phyloP scores from a whole-genome alignment of 2,329 filamentous ascomycete species.

The Trichoderma aggressivum region DNA sequence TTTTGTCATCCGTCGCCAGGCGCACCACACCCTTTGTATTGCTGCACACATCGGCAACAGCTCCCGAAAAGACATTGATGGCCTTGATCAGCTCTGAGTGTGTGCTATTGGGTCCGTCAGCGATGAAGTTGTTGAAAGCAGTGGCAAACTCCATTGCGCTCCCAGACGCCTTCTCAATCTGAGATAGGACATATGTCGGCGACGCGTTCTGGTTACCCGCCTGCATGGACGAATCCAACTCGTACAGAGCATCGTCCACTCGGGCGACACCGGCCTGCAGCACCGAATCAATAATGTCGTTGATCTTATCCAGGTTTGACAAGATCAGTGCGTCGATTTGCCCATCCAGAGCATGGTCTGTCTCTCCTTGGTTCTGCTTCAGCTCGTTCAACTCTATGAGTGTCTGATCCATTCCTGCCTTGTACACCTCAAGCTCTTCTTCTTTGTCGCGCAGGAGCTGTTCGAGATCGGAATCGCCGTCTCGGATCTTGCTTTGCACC shows the following conservation, averaged over 20 bases:
- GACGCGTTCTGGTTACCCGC: slow-evolving; percentile 98
- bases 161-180: slow-evolving; percentile 93
- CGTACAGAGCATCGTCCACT: slow-evolving; percentile 94
- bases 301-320: slow-evolving; percentile 86
- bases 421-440: slow-evolving; percentile 96
- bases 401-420: slow-evolving; percentile 95
- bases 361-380: slow-evolving; percentile 69
- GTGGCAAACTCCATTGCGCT: slow-evolving; percentile 97
- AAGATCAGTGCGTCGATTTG: slow-evolving; percentile 88
- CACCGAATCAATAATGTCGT: slow-evolving; percentile 96
- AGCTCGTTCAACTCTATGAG: slow-evolving; percentile 89
- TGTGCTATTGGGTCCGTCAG: slow-evolving; percentile 86
- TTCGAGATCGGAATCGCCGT: slow-evolving; percentile 83
- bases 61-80: slow-evolving; percentile 84
- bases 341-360: slow-evolving; percentile 77
- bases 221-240: slow-evolving; percentile 96
- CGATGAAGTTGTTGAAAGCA: slow-evolving; percentile 97
- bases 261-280: slow-evolving; percentile 88
- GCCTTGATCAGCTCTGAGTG: slow-evolving; percentile 91
- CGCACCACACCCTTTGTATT: slow-evolving; percentile 95
- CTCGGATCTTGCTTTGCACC: slow-evolving; percentile 69
- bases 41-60: slow-evolving; percentile 87
- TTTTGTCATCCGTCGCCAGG: slow-evolving; percentile 93
- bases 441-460: slow-evolving; percentile 87
- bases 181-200: slow-evolving; percentile 88